phyloP scores from a whole-genome alignment of 805 yeast genomes.

The Cephaloascus albidus region DNA sequence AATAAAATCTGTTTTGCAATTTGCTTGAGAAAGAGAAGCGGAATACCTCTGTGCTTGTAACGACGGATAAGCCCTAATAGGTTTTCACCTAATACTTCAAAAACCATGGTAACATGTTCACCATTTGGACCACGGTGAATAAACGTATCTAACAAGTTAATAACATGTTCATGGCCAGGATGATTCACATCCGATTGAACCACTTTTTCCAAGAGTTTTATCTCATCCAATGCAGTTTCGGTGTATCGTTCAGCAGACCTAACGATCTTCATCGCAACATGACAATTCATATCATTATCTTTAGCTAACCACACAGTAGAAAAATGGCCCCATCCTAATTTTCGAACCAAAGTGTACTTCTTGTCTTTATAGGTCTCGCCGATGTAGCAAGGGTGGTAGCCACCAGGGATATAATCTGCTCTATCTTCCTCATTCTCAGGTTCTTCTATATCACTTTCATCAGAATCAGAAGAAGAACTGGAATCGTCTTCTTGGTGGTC shows the following conservation, averaged over 20 bases:
- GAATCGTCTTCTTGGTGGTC: slow-evolving; percentile 17
- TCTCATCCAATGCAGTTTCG: slow-evolving; percentile 92
- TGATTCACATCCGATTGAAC: slow-evolving; percentile 56
- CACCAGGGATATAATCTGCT: slow-evolving; percentile 84
- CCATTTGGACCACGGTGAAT: slow-evolving; percentile 89
- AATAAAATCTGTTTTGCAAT: slow-evolving; percentile 70
- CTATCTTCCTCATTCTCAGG: slow-evolving; percentile 69
- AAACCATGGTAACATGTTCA: slow-evolving; percentile 90
- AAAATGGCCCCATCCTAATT: slow-evolving; percentile 98
- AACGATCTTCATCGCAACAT: slow-evolving; percentile 92
- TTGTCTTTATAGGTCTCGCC: slow-evolving; percentile 74
- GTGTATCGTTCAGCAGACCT: slow-evolving; percentile 86
- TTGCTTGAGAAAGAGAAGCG: slow-evolving; percentile 66
- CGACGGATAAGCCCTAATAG: slow-evolving; percentile 74
- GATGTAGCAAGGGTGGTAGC: slow-evolving; percentile 88
- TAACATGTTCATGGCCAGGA: slow-evolving; percentile 76
- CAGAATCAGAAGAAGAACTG: background rate
- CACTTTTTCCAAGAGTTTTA: slow-evolving; percentile 63
- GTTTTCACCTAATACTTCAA: slow-evolving; percentile 94
- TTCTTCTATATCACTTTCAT: slow-evolving; percentile 17
- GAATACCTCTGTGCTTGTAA: slow-evolving; percentile 73
- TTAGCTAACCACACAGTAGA: slow-evolving; percentile 91
- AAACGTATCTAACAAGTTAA: slow-evolving; percentile 75
- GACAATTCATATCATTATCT: slow-evolving; percentile 44
- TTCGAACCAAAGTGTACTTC: slow-evolving; percentile 73